phyloP scores from a whole-genome alignment of 1,284 basidiomycete species.

The Boletus semigastroideus region DNA sequence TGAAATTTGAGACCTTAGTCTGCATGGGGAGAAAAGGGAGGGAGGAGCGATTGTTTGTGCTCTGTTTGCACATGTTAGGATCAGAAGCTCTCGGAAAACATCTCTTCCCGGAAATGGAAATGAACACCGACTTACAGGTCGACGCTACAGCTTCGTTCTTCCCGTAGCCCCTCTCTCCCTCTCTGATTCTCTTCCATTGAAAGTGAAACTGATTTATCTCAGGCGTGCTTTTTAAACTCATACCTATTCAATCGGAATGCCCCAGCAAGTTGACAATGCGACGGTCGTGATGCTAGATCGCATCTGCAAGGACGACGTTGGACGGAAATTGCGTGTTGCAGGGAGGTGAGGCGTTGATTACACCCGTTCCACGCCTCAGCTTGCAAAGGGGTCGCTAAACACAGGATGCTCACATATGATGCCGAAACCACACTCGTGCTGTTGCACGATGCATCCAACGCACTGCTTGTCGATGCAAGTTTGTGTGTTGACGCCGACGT shows the following conservation, averaged over 20 bases:
- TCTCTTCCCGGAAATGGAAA: slow-evolving; percentile 9
- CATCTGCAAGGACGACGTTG: slow-evolving; percentile 35
- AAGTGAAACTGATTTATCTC: background rate
- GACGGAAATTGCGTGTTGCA: slow-evolving; percentile 46
- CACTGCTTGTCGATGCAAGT: slow-evolving; percentile 52
- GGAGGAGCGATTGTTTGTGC: slow-evolving; percentile 7
- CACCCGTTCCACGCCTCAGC: slow-evolving; percentile 16
- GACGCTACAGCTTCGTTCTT: background rate
- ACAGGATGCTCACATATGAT: slow-evolving; percentile 55
- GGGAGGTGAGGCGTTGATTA: slow-evolving; percentile 42
- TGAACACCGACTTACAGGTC: slow-evolving; percentile 6
- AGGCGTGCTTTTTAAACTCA: background rate
- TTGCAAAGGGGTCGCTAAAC: slow-evolving; percentile 14
- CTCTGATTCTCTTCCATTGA: slow-evolving; percentile 1
- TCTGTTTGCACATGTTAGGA: slow-evolving; percentile 30
- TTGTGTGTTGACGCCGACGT: slow-evolving; percentile 43
- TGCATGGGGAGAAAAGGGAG: background rate
- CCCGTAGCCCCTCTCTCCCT: background rate
- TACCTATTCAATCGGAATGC: slow-evolving; percentile 23
- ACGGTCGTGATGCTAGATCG: slow-evolving; percentile 36
- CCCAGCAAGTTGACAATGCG: slow-evolving; percentile 40
- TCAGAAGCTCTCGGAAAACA: slow-evolving; percentile 28
- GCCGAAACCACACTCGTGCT: slow-evolving; percentile 42
- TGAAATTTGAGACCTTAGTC: background rate
- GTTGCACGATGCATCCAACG: slow-evolving; percentile 46